phyloP scores from a whole-genome alignment of 1,139 yeast genomes.

The Spathaspora sp. region DNA sequence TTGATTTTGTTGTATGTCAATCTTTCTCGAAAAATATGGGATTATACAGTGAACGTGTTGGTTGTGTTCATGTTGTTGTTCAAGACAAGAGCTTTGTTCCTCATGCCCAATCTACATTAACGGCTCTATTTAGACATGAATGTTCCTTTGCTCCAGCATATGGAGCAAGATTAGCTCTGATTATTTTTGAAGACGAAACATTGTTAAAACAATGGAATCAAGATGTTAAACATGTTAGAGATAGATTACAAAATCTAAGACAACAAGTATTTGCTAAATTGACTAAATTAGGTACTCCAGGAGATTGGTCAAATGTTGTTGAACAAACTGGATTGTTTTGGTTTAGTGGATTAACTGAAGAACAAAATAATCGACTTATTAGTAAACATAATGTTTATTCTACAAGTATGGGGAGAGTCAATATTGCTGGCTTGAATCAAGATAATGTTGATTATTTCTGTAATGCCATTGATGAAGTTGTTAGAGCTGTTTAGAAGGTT shows the following conservation, averaged over 20 bases:
- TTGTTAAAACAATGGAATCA: conserved; percentile 32
- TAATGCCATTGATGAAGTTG: conserved; percentile 36
- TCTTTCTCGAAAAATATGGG: conserved; percentile 50
- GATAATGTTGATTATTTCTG: conserved; percentile 37
- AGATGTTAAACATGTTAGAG: conserved; percentile 30
- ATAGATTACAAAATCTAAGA: conserved; percentile 32
- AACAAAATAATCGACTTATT: conserved; percentile 31
- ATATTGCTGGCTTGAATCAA: conserved; percentile 44
- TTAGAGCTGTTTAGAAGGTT: conserved; percentile 20
- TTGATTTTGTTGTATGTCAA: conserved; percentile 39
- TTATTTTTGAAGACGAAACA: conserved; percentile 24
- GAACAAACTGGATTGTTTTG: conserved; percentile 45
- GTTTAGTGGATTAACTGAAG: conserved; percentile 39
- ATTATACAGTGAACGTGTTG: conserved; percentile 45
- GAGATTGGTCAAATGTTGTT: conserved; percentile 40
- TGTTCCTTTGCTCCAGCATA: conserved; percentile 49
- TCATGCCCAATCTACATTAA: conserved; percentile 27
- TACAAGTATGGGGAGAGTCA: conserved; percentile 40
- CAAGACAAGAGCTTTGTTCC: conserved; percentile 20
- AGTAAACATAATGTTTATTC: conserved; percentile 38
- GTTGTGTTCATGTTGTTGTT: conserved; percentile 39
- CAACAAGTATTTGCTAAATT: conserved; percentile 26
- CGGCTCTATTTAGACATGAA: conserved; percentile 34
- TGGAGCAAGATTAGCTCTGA: conserved; percentile 43
- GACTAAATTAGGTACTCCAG: conserved; percentile 38